Evolutionary conservation across 2,329 filamentous ascomycete genomes (phyloP).

Genomic region (Trichoderma sp.): DNA sequence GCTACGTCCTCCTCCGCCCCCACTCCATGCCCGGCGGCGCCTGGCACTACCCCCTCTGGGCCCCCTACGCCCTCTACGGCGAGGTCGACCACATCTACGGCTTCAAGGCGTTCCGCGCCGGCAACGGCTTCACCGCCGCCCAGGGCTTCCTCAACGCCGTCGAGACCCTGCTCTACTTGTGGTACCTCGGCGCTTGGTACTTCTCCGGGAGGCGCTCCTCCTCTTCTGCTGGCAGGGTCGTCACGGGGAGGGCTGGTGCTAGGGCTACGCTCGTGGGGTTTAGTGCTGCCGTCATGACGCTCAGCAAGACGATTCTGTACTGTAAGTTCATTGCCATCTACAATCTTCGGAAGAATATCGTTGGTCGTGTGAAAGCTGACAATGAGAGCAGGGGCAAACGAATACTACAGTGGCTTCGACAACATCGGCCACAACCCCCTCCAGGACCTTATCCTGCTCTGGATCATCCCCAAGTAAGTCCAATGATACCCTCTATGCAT

Average conservation of each 20-base stretch:
- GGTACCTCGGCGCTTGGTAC: conserved; percentile 53
- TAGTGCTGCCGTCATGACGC: conserved; percentile 59
- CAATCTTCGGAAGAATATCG: too few species aligned
- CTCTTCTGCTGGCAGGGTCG: conserved; percentile 34
- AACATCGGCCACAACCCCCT: conserved; percentile 60
- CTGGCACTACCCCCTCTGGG: conserved; percentile 72
- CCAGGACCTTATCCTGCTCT: conserved; percentile 51
- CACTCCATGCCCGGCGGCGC: conserved; percentile 78
- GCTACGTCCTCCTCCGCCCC: conserved; percentile 78
- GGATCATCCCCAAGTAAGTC: conserved; percentile 62
- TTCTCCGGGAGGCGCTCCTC: conserved; percentile 25
- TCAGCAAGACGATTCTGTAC: conserved; percentile 64
- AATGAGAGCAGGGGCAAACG: conserved; percentile 52
- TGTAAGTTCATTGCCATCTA: too few species aligned
- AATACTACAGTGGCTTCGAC: conserved; percentile 58
- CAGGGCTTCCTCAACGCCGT: conserved; percentile 70
- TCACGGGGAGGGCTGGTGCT: conserved; percentile 50
- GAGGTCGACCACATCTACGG: conserved; percentile 81
- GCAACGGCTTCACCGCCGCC: conserved; percentile 75
- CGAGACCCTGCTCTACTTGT: conserved; percentile 66
- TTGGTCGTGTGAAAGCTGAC: background rate
- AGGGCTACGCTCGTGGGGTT: conserved; percentile 53
- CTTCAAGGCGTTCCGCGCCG: conserved; percentile 66
- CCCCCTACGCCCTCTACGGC: conserved; percentile 79
- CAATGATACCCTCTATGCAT: too few species aligned